These are phyloP conservation scores for Cajanus cajan DNA, from an alignment of 306 rosid genomes.

Conservation along the genomic window DNA sequence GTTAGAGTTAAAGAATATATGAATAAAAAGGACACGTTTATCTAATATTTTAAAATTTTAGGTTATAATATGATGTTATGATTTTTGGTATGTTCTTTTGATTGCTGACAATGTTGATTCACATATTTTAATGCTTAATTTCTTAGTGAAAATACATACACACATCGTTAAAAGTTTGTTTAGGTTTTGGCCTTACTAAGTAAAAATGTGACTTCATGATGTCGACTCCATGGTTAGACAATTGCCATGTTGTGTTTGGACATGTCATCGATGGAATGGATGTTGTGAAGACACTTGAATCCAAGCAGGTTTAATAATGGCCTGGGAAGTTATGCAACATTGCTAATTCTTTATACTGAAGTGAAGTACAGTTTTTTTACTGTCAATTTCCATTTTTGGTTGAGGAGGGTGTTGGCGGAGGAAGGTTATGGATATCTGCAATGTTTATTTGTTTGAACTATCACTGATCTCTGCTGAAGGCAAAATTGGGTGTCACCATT, in stretches of 20 bases:
- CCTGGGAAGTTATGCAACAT: constrained; percentile 70
- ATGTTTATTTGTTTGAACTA: neutral
- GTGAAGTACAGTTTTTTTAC: constrained; percentile 26
- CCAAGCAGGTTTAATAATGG: constrained; percentile 50
- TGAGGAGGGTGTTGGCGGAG: neutral
- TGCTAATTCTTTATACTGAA: constrained; percentile 32
- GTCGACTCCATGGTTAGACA: constrained; percentile 91
- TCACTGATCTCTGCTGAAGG: constrained; percentile 1
- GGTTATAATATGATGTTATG: no score
- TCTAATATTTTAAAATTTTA: no score
- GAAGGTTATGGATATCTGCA: neutral
- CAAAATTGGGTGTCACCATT: neutral
- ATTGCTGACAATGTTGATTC: neutral
- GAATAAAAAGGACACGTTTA: no score
- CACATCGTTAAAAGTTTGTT: constrained; percentile 25
- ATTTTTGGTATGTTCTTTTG: no score
- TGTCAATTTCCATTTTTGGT: constrained; percentile 24
- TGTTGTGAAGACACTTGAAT: constrained; percentile 58
- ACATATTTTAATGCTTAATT: constrained; percentile 7
- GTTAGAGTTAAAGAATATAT: no score
- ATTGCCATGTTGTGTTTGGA: constrained; percentile 76
- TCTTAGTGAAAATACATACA: neutral
- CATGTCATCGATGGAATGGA: constrained; percentile 75
- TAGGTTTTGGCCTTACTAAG: constrained; percentile 23
- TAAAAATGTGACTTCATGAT: constrained; percentile 31